Evolutionary conservation across 805 yeast species (phyloP), one percentile per base, ranked within the genome.

Genomic region (Candida montana): DNA sequence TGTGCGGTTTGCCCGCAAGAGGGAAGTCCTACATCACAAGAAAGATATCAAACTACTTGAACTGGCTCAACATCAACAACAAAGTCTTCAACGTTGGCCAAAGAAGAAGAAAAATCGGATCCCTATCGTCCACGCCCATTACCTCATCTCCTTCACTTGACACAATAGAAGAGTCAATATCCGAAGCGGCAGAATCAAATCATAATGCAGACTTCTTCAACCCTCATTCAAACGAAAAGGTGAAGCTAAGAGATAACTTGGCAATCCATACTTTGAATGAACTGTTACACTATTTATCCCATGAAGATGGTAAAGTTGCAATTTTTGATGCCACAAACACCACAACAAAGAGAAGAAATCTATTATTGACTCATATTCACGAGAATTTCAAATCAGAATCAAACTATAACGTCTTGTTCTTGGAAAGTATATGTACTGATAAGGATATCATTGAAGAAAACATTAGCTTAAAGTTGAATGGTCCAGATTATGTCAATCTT

Each of bases 1-100:
- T 82, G 80, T 86, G 81, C 10, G 88, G 88, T 0, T 66, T 81
- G 28, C 88, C 88, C 16, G 88, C 88, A 6, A 64, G 86, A 46
- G 88, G 88, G 12, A 81, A 81, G 59, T 76, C 83, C 5, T 80
- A 79, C 57, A 77, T 81, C 47, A 79, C 88, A 26, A 78, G 77
- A 52, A 79, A 81, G 56, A 60, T 80, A 29, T 72, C 79, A 20
- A 61, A 81, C 52, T 80, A 79, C 59, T 62, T 79, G 48, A 75
- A 74, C 59, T 80, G 84, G 84, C 63, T 75, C 50, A 82, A 79
- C 55, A 80, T 78, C 51, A 75, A 74, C 48, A 77, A 82, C 49
- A 64, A 77, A 43, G 77, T 79, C 11, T 81, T 80, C 65, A 81
- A 81, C 54, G 88, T 81, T 29, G 88, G 88, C 2, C 77, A 79